Evolutionary conservation across 768 basidiomycete species (phyloP).

Genomic region (Kondoa subrosea): DNA sequence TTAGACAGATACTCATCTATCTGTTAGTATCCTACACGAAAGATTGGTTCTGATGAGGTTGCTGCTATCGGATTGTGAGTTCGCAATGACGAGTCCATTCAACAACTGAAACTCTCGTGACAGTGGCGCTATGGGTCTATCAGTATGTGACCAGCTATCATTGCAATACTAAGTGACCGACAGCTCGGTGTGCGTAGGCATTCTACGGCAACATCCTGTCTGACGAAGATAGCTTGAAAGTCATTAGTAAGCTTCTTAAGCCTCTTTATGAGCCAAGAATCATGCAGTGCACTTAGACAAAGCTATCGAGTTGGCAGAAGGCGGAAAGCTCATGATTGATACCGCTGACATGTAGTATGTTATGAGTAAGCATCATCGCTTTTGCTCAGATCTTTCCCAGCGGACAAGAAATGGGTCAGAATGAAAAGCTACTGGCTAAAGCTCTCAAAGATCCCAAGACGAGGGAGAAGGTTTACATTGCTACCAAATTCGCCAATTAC

Average conservation of each 20-base stretch:
- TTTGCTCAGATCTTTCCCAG: not conserved
- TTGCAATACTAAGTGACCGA: too few species aligned
- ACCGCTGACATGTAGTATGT: not conserved
- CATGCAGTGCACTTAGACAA: too few species aligned
- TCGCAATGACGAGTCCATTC: too few species aligned
- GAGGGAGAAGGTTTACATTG: not conserved
- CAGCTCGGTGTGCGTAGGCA: too few species aligned
- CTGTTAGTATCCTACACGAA: too few species aligned
- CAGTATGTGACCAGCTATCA: too few species aligned
- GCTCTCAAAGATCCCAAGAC: not conserved
- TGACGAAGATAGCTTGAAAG: not conserved
- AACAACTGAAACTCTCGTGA: too few species aligned
- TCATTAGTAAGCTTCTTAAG: too few species aligned
- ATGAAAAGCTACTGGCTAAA: constrained; percentile 4
- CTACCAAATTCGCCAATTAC: not conserved
- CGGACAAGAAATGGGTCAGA: not conserved
- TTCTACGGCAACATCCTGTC: not conserved
- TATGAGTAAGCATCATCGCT: not conserved
- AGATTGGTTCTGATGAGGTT: too few species aligned
- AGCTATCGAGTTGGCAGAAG: not conserved
- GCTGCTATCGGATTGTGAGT: too few species aligned
- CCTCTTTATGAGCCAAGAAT: too few species aligned
- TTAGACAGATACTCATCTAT: too few species aligned
- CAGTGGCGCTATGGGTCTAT: not conserved
- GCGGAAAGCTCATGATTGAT: not conserved